Base-by-base conservation (phyloP, 768 basidiomycete genomes). In the Nevesoporus exiguus region DNA sequence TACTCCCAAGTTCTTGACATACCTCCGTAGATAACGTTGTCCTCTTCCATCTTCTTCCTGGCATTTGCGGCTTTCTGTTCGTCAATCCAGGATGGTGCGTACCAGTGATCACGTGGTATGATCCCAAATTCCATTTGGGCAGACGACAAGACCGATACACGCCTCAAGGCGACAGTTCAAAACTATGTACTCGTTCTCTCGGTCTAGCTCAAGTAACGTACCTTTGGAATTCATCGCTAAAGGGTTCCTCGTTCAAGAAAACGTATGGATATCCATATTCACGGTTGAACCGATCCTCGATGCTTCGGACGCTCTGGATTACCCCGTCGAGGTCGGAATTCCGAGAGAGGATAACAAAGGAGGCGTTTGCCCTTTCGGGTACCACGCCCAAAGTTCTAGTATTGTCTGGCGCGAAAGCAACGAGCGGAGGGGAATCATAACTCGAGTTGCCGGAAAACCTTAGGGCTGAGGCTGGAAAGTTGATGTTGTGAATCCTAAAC, bases 81-180 rank as follows among this genome's bases (percentile, higher is more conserved):
- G 61, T 91, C 86, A 33, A 91, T 83, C 82, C 80, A 88, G 21
- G 76, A 73, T 0, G 89, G 89, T 56, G 88, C 83, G 58, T 73
- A 70, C 89, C 89, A 91, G 49, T 87, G 77, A 15, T 82, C 77
- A 22, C 61, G 66, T 7, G 84, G 82, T 47, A 91, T 81, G 13
- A 76, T 57, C 6, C 83, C 85, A 64, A 85, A 88, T 19, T 73
- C 64, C 51, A 82, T 80, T n/a, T 71, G 68, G 8, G 77, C 71
- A 14, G 67, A 57, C 2, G 78, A 80, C 21, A 81, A 47, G 7
- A 73, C 69, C 17, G 67, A 62, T 19, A 74, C 37, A 24, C 69
- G 70, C 31, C 76, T 71, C 24, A 41, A 3, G 22, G 14, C 1
- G 65, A 47, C 51, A 51, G 17, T 71, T 46, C 64, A 69, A 56